phyloP scores from a whole-genome alignment of 1,284 basidiomycete species.

The Ceratobasidium sp. region DNA sequence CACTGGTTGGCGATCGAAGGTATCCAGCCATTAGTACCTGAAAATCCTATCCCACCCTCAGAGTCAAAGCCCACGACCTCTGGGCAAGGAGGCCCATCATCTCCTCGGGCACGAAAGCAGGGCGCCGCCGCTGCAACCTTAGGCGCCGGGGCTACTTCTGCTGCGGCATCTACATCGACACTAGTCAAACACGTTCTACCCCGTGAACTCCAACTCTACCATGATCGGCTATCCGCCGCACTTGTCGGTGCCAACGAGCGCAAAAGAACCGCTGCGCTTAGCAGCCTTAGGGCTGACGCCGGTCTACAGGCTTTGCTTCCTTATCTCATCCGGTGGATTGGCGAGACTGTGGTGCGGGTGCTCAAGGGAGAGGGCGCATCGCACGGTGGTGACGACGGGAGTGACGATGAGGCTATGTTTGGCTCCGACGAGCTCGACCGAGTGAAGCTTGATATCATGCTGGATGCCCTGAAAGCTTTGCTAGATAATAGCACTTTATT shows the following conservation, averaged over 20 bases:
- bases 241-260: constrained; percentile 62
- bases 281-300: constrained; percentile 87
- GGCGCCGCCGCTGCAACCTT: constrained; percentile 51
- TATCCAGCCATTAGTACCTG: constrained; percentile 93
- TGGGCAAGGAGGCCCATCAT: constrained; percentile 47
- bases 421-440: constrained; percentile 67
- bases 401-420: constrained; percentile 45
- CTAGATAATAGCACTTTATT: constrained; percentile 88
- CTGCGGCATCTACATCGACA: constrained; percentile 57
- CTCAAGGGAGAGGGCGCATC: constrained; percentile 53
- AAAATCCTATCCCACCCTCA: constrained; percentile 77
- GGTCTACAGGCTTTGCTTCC: constrained; percentile 94
- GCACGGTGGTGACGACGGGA: constrained; percentile 55
- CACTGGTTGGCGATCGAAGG: constrained; percentile 99
- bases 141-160: constrained; percentile 49
- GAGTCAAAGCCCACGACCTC: constrained; percentile 14
- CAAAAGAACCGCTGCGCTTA: constrained; percentile 86
- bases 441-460: constrained; percentile 71
- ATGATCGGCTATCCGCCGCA: constrained; percentile 87
- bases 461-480: constrained; percentile 83
- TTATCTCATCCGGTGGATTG: constrained; percentile 94
- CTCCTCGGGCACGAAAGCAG: constrained; percentile 48
- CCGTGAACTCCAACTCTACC: constrained; percentile 94
- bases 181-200: constrained; percentile 93
- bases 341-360: constrained; percentile 79